These are phyloP conservation scores for Yamadazyma trypodendri DNA, from an alignment of 1,139 yeast species.

Conservation along the genomic window DNA sequence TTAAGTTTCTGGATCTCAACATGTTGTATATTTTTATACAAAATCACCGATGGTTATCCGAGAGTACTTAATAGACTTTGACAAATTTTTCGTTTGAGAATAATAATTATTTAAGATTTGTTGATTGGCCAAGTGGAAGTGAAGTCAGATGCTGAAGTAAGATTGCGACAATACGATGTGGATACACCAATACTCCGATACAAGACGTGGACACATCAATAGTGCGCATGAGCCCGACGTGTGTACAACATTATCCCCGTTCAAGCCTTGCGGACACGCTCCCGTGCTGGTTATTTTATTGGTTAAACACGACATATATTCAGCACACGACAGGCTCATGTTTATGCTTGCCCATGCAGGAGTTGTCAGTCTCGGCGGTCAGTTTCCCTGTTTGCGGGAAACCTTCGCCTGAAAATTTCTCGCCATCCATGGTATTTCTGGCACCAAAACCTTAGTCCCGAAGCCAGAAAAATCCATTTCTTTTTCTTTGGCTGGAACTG, in stretches of 20 bases:
- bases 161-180: background rate
- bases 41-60: constrained; percentile 1
- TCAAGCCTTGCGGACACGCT: too few species aligned
- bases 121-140: constrained; percentile 14
- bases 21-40: constrained; percentile 3
- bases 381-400: background rate
- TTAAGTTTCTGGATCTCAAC: constrained; percentile 12
- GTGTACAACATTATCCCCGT: too few species aligned
- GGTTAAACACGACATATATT: background rate
- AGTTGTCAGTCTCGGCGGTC: background rate
- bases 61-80: constrained; percentile 1
- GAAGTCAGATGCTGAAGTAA: constrained; percentile 1
- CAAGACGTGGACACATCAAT: too few species aligned
- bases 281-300: too few species aligned
- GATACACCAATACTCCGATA: too few species aligned
- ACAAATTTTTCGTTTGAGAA: constrained; percentile 9
- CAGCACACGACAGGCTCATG: too few species aligned
- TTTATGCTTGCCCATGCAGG: background rate
- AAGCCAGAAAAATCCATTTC: background rate
- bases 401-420: background rate
- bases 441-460: too few species aligned
- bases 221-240: too few species aligned
- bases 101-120: constrained; percentile 13
- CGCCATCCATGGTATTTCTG: too few species aligned
- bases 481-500: constrained; percentile 4